Evolutionary conservation across 176 grass and related monocot species (phyloP).

Genomic region (Triticum aestivum): IWGSC_CS_RefSeq_v2.1 NC_057810.1:478269295-478269794

Average conservation of each 20-base stretch:
- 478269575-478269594: conserved; percentile 78
- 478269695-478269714: conserved; percentile 72
- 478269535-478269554: conserved; percentile 69
- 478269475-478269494: conserved; percentile 35
- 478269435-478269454: conserved; percentile 34
- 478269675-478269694: conserved; percentile 41
- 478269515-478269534: conserved; percentile 66
- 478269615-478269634: conserved; percentile 37
- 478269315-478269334: conserved; percentile 29
- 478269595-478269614: conserved; percentile 64
- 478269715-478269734: conserved; percentile 63
- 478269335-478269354: conserved; percentile 23
- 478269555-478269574: conserved; percentile 75
- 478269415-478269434: conserved; percentile 42
- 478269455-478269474: conserved; percentile 16
- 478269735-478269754: conserved; percentile 58
- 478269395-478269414: not conserved
- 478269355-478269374: conserved; percentile 35
- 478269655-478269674: conserved; percentile 36
- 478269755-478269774: conserved; percentile 85
- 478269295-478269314: conserved; percentile 27
- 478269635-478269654: conserved; percentile 34
- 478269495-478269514: conserved; percentile 35
- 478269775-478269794: conserved; percentile 74
- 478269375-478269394: not conserved